phyloP scores from a whole-genome alignment of 176 grass and related monocot species.

The Avena eriantha region DNA sequence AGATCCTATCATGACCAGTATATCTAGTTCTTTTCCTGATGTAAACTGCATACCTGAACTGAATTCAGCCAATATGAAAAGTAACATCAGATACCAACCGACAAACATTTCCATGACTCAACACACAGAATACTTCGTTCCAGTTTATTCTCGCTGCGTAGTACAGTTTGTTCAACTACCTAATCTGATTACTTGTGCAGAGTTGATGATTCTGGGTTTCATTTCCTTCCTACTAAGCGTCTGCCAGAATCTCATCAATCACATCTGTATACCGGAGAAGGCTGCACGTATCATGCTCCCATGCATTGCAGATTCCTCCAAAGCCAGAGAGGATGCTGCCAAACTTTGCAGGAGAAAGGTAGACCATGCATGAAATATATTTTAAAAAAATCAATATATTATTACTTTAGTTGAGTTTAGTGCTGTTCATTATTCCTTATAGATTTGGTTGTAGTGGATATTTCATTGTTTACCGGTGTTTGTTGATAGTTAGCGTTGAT shows the following conservation, averaged over 20 bases:
- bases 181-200: conserved; percentile 46
- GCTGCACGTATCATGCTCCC: conserved; percentile 54
- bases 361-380: not conserved
- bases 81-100: not conserved
- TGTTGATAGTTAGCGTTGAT: not conserved
- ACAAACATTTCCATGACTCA: not conserved
- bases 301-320: conserved; percentile 45
- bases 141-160: conserved; percentile 16
- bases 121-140: not conserved
- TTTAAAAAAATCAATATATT: not conserved
- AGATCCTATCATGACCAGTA: not conserved
- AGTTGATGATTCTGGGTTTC: conserved; percentile 80
- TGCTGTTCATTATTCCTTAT: not conserved
- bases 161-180: not conserved
- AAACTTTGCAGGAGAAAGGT: conserved; percentile 50
- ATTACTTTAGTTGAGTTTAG: not conserved
- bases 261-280: conserved; percentile 58
- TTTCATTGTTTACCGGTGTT: not conserved
- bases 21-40: not conserved
- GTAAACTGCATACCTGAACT: not conserved
- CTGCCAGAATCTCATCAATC: conserved; percentile 57
- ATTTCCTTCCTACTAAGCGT: conserved; percentile 75
- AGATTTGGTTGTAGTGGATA: not conserved
- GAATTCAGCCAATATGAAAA: not conserved
- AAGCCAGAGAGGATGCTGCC: conserved; percentile 38